Conservation (phyloP, 2,329 filamentous ascomycete species). For the Davidsoniella australis region DNA sequence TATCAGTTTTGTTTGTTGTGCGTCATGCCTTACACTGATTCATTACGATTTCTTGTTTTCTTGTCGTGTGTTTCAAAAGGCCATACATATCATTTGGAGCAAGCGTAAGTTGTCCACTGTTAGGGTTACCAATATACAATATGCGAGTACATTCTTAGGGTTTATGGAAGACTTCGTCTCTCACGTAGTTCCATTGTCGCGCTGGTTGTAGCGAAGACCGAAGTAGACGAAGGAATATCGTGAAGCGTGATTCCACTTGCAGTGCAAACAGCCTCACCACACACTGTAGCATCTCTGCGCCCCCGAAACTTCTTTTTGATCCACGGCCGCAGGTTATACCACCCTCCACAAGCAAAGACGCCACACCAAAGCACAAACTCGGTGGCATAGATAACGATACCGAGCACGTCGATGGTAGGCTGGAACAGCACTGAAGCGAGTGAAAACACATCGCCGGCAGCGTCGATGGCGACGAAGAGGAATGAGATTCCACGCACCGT, state of each 20-base stretch:
- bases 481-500: constrained; percentile 57
- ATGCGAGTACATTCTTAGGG: too few species aligned
- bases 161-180: background rate
- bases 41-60: background rate
- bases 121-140: too few species aligned
- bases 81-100: too few species aligned
- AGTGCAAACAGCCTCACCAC: background rate
- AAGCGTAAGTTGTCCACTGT: too few species aligned
- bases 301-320: constrained; percentile 21
- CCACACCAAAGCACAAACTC: constrained; percentile 52
- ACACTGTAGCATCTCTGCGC: constrained; percentile 5
- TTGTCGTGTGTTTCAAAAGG: background rate
- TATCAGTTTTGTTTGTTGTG: too few species aligned
- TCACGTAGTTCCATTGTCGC: constrained; percentile 8
- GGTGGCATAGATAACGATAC: constrained; percentile 48
- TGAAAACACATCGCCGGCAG: constrained; percentile 49
- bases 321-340: constrained; percentile 48
- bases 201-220: constrained; percentile 39
- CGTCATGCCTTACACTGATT: too few species aligned
- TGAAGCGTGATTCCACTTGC: constrained; percentile 24
- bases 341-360: constrained; percentile 46
- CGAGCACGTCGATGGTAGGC: constrained; percentile 38
- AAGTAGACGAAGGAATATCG: constrained; percentile 40
- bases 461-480: constrained; percentile 54
- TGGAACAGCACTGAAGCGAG: constrained; percentile 48